A percentile compares a stretch with the other conserved stretches of the same genome.
Conservation (phyloP, 139 green algal genomes). For the Chlamydomonas schloesseri region DNA sequence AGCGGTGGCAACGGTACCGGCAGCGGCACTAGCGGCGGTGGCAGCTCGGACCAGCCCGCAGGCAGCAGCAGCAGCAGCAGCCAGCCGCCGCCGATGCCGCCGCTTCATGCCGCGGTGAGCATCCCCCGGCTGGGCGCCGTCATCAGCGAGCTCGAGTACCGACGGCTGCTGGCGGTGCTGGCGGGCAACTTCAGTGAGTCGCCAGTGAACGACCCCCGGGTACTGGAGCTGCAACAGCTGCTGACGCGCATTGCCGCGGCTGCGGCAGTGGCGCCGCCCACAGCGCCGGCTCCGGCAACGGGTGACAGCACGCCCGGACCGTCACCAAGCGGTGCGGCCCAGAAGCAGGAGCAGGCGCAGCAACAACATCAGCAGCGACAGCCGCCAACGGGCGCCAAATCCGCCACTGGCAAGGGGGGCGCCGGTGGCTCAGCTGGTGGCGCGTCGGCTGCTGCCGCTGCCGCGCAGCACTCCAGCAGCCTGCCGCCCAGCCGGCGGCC, state of each 20-base stretch:
- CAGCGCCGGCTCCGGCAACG: background rate
- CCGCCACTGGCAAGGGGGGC: too few relatives aligned
- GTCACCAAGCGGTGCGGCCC: too few relatives aligned
- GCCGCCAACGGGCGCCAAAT: too few relatives aligned
- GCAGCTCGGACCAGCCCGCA: background rate
- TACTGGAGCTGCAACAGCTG: slow-evolving; percentile 7
- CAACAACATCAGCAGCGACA: too few relatives aligned
- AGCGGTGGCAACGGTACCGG: background rate
- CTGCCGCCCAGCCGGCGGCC: background rate
- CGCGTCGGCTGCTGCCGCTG: background rate
- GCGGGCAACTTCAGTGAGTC: slow-evolving; percentile 73
- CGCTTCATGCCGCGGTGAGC: slow-evolving; percentile 60
- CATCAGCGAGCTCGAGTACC: slow-evolving; percentile 83
- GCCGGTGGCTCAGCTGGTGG: too few relatives aligned
- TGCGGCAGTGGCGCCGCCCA: too few relatives aligned
- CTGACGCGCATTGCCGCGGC: slow-evolving; percentile 6
- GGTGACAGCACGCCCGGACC: too few relatives aligned
- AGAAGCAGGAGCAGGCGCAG: too few relatives aligned
- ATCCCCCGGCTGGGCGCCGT: slow-evolving; percentile 70
- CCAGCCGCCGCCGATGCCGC: slow-evolving; percentile 43
- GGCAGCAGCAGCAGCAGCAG: background rate
- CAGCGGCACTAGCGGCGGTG: background rate
- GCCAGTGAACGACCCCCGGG: background rate
- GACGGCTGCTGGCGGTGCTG: slow-evolving; percentile 74
- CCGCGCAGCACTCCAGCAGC: background rate